phyloP scores from a whole-genome alignment of 805 yeast genomes.

The Lachancea waltii region DNA sequence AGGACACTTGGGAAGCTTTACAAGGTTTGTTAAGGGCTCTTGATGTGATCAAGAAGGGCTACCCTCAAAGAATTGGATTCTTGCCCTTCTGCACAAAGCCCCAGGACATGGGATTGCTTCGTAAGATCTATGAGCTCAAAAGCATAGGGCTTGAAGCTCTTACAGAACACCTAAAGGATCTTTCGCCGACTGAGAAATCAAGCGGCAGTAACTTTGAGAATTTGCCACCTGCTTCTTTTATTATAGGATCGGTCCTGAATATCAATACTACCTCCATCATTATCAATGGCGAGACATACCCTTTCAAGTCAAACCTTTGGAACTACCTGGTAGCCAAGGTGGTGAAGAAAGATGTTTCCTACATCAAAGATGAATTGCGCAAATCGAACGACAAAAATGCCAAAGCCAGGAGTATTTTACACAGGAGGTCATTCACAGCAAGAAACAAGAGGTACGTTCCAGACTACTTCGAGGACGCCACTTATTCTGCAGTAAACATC shows the following conservation, averaged over 20 bases:
- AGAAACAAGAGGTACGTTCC: constrained; percentile 53
- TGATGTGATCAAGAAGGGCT: constrained; percentile 43
- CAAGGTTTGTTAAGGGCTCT: constrained; percentile 44
- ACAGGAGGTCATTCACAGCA: constrained; percentile 24
- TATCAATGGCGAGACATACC: constrained; percentile 65
- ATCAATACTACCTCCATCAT: constrained; percentile 48
- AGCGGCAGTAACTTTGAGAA: constrained; percentile 6
- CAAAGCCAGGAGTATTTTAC: constrained; percentile 26
- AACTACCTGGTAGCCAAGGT: constrained; percentile 48
- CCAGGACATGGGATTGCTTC: constrained; percentile 16
- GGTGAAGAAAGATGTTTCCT: constrained; percentile 44
- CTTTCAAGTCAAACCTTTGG: constrained; percentile 46
- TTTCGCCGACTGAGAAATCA: constrained; percentile 11
- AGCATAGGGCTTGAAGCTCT: constrained; percentile 12
- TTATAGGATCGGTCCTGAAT: constrained; percentile 34
- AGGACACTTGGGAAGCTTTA: constrained; percentile 37
- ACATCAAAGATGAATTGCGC: constrained; percentile 19
- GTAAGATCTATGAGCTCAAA: constrained; percentile 24
- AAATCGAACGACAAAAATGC: constrained; percentile 9
- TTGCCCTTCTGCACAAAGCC: constrained; percentile 44
- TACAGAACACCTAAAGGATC: constrained; percentile 17
- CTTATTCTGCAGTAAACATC: constrained; percentile 29
- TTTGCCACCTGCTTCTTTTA: constrained; percentile 20
- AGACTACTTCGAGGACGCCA: constrained; percentile 31
- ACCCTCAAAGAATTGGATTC: constrained; percentile 78